Evolutionary conservation across 306 rosid genomes (phyloP), one percentile per base, ranked within the genome.

Genomic region (Astragalus glycyphyllos): DNA sequence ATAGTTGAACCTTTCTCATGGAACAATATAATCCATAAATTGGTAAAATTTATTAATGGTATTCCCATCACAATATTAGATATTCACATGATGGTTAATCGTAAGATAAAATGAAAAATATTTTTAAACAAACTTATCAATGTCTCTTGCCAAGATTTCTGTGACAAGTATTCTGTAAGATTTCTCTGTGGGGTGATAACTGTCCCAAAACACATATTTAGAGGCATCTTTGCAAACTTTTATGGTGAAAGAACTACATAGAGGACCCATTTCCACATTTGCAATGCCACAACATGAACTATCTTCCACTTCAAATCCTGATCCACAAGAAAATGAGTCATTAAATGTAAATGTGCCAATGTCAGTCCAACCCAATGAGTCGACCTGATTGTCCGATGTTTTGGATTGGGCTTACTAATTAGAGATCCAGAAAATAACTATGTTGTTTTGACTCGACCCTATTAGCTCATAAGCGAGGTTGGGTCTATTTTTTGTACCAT

Each of bases 121-220:
- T 26, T 40, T 38, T 77, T 69, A 86, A 70, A 77, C 48, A 69
- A 86, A 84, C 15, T 71, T 67, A 9, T 68, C 3, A 10, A 80
- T 35, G 34, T 15, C 9, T 3, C 61, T 41, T 17, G 6, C 11
- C 0, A 79, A 0, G 8, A 38, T 17, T 4, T 68, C 12, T 49
- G 57, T 3, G 57, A 34, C 2, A 48, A 84, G 16, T 4, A 70
- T 29, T 46, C 1, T 13, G 42, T 74, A 87, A 12, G 77, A 41
- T 37, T 7, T 74, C 26, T 82, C 76, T 0, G 90, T 34, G 40
- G 89, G 96, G 49, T 87, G 96, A 48, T 64, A 74, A 69, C 92
- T 78, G 72, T 90, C 92, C 96, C 92, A 85, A 34, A 87, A 87
- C 38, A 90, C 58, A 77, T 85, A 87, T 45, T 82, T 65, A 41